A percentile compares a stretch with the other conserved stretches of the same genome.
Evolutionary conservation across 805 yeast genomes (phyloP).

Genomic region (Teunomyces cretensis): DNA sequence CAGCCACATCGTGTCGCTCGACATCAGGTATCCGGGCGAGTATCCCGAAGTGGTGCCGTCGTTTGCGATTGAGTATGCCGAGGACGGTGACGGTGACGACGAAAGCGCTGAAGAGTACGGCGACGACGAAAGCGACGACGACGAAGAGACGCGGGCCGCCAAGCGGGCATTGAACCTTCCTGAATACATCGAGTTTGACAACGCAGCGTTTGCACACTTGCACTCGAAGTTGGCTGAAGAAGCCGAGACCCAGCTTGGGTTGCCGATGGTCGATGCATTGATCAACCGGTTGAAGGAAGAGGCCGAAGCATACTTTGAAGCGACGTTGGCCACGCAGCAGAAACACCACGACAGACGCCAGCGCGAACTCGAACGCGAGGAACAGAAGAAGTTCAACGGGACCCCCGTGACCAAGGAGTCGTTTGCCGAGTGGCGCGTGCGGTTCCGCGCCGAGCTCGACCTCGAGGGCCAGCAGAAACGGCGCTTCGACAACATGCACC

Average conservation of each 20-base stretch:
- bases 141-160: slow-evolving; percentile 22
- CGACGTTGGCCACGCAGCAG: slow-evolving; percentile 56
- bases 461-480: slow-evolving; percentile 56
- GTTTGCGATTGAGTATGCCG: slow-evolving; percentile 40
- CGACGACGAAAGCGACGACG: slow-evolving; percentile 45
- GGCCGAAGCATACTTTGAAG: slow-evolving; percentile 67
- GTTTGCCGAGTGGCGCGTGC: slow-evolving; percentile 69
- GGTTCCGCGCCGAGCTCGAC: slow-evolving; percentile 72
- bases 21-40: slow-evolving; percentile 69
- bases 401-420: slow-evolving; percentile 82
- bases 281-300: slow-evolving; percentile 76
- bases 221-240: slow-evolving; percentile 47
- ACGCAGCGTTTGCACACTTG: slow-evolving; percentile 44
- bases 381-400: slow-evolving; percentile 87
- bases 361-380: slow-evolving; percentile 69
- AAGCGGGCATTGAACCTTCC: slow-evolving; percentile 51
- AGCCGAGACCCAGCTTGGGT: slow-evolving; percentile 80
- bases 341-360: slow-evolving; percentile 57
- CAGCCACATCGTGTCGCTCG: slow-evolving; percentile 53
- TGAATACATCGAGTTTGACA: slow-evolving; percentile 56
- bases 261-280: slow-evolving; percentile 86
- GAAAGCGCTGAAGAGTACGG: slow-evolving; percentile 29
- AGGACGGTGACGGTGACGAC: slow-evolving; percentile 21
- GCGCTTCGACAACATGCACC: slow-evolving; percentile 58
- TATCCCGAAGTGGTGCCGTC: slow-evolving; percentile 84